Conservation (phyloP, 768 basidiomycete genomes). For the Russula vinacea region DNA sequence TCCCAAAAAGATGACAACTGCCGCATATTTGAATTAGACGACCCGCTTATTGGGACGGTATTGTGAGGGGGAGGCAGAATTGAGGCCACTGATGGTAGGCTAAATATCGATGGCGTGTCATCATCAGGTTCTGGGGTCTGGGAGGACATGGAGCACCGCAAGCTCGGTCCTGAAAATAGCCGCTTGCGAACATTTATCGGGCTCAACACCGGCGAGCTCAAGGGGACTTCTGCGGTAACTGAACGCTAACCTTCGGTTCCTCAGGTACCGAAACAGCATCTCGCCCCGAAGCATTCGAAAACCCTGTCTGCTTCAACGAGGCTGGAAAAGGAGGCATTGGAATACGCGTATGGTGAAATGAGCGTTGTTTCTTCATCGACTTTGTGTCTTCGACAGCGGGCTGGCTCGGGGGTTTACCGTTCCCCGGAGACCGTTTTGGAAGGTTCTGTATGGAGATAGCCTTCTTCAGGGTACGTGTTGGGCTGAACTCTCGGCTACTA, state of each 20-base stretch:
- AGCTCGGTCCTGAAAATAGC: constrained; percentile 60
- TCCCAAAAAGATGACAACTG: constrained; percentile 47
- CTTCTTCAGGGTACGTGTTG: constrained; percentile 45
- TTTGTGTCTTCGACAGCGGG: constrained; percentile 36
- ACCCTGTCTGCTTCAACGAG: constrained; percentile 34
- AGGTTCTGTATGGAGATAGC: constrained; percentile 58
- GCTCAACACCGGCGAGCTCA: constrained; percentile 21
- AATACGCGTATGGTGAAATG: constrained; percentile 58
- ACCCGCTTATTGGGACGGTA: not conserved
- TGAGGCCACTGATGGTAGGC: constrained; percentile 34
- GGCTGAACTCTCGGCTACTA: constrained; percentile 26
- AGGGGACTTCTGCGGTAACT: constrained; percentile 23
- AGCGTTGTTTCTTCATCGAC: constrained; percentile 53
- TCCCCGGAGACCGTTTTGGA: constrained; percentile 31
- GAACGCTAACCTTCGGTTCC: constrained; percentile 26
- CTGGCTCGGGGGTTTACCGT: constrained; percentile 35
- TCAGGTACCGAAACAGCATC: constrained; percentile 26
- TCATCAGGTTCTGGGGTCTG: constrained; percentile 46
- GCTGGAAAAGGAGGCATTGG: constrained; percentile 50
- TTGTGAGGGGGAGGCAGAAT: constrained; percentile 13
- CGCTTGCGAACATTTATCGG: constrained; percentile 46
- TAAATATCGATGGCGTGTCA: constrained; percentile 55
- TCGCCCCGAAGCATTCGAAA: constrained; percentile 21
- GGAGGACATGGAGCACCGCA: constrained; percentile 49
- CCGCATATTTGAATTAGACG: not conserved